Evolutionary conservation across 2,329 filamentous ascomycete genomes (phyloP).

Genomic region (Aspergillus latus): DNA sequence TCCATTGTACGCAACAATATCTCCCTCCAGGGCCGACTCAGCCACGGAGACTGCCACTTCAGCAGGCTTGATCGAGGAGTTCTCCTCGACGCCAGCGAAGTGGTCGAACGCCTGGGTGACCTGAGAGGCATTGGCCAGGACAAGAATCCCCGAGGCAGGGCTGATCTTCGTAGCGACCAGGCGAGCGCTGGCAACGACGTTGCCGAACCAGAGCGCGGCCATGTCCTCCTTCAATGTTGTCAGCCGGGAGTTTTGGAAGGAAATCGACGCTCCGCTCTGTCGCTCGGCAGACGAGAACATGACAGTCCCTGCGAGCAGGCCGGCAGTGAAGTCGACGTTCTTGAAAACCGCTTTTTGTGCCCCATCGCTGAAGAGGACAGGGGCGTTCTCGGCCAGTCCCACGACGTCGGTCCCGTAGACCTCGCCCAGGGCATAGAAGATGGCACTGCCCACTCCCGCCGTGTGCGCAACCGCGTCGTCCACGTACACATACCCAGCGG

Average conservation of each 20-base stretch:
- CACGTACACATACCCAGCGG: slow-evolving; percentile 30
- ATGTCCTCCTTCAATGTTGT: not conserved
- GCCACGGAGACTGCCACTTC: slow-evolving; percentile 14
- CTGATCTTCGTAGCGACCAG: not conserved
- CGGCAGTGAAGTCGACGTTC: slow-evolving; percentile 26
- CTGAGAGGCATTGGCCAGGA: not conserved
- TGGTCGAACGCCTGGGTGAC: not conserved
- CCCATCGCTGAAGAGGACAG: slow-evolving; percentile 31
- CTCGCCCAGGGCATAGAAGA: slow-evolving; percentile 33
- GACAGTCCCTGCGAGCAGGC: slow-evolving; percentile 30
- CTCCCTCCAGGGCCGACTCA: slow-evolving; percentile 29
- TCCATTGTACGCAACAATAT: slow-evolving; percentile 36
- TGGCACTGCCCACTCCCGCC: slow-evolving; percentile 33
- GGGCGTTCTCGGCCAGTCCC: slow-evolving; percentile 22
- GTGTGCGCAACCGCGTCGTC: slow-evolving; percentile 31
- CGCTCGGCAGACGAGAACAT: slow-evolving; percentile 21
- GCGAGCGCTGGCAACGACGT: not conserved
- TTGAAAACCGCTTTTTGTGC: slow-evolving; percentile 12
- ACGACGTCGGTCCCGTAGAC: slow-evolving; percentile 30
- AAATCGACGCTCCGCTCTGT: slow-evolving; percentile 17
- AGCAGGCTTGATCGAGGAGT: not conserved
- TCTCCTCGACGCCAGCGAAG: not conserved
- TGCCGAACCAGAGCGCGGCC: not conserved
- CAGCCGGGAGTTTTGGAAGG: not conserved
- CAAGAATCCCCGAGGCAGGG: not conserved